These are phyloP conservation scores for Phytophthora podocarpi DNA, from an alignment of 352 stramenopile species.

Conservation along the genomic window DNA sequence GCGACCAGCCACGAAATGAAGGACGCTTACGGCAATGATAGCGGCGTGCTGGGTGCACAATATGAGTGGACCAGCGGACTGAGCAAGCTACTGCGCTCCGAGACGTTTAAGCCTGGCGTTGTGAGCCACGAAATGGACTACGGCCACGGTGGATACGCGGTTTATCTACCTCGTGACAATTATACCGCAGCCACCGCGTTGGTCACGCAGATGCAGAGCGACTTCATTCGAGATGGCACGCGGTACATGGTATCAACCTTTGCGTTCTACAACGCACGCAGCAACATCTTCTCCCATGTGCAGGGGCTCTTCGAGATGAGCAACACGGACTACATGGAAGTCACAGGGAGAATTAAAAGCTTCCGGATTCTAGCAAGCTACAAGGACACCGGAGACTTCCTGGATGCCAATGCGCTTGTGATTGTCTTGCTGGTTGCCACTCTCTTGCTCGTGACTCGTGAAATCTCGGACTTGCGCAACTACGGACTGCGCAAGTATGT, in stretches of 20 bases:
- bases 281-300: conserved; percentile 77
- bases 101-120: conserved; percentile 73
- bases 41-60: conserved; percentile 31
- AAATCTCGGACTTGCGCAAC: conserved; percentile 57
- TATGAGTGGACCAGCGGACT: conserved; percentile 57
- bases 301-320: conserved; percentile 79
- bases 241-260: conserved; percentile 68
- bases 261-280: conserved; percentile 79
- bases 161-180: conserved; percentile 80
- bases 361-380: conserved; percentile 73
- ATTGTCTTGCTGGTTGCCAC: conserved; percentile 62
- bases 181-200: conserved; percentile 49
- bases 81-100: conserved; percentile 54
- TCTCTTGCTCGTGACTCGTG: conserved; percentile 53
- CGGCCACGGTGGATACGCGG: conserved; percentile 67
- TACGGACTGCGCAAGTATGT: conserved; percentile 65
- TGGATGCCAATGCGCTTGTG: conserved; percentile 61
- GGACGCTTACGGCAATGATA: conserved; percentile 50
- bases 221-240: conserved; percentile 68
- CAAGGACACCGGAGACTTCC: conserved; percentile 45
- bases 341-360: conserved; percentile 67
- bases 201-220: conserved; percentile 50
- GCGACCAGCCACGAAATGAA: conserved; percentile 46
- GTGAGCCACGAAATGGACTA: conserved; percentile 77
- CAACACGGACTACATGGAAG: conserved; percentile 81